These are phyloP conservation scores for Oldenlandia corymbosa DNA, from an alignment of 257 asterid genomes.

Conservation along the genomic window DNA sequence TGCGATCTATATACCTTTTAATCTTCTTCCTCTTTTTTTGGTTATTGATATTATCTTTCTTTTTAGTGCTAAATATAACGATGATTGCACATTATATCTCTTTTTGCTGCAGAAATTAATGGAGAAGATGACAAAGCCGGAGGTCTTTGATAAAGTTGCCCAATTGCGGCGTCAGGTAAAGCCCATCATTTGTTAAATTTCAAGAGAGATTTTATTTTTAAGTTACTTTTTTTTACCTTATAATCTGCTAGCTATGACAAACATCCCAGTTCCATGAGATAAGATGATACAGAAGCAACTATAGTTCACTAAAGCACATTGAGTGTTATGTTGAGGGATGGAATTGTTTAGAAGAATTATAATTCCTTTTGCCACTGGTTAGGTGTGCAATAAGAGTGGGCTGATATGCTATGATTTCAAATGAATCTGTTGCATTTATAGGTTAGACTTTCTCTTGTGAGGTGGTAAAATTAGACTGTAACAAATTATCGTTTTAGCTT, in stretches of 20 bases:
- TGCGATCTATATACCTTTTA: conserved; percentile 14
- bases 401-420: background rate
- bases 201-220: background rate
- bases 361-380: background rate
- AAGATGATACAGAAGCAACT: background rate
- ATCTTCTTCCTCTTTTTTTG: too few relatives aligned
- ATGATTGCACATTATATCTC: too few relatives aligned
- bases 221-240: background rate
- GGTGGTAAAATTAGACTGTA: background rate
- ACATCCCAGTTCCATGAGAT: background rate
- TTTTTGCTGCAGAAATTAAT: conserved; percentile 57
- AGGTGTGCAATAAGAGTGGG: background rate
- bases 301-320: background rate
- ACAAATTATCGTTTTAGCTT: too few relatives aligned
- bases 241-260: background rate
- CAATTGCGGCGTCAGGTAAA: conserved; percentile 79
- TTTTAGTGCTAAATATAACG: too few relatives aligned
- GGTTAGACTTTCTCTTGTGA: background rate
- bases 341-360: too few relatives aligned
- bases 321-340: background rate
- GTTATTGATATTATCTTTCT: too few relatives aligned
- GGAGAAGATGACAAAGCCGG: conserved; percentile 36
- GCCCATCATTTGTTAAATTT: conserved; percentile 2
- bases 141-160: conserved; percentile 37
- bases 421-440: background rate